Conservation (phyloP, 2,329 filamentous ascomycete genomes). For the Trichoderma oligosporum region DNA sequence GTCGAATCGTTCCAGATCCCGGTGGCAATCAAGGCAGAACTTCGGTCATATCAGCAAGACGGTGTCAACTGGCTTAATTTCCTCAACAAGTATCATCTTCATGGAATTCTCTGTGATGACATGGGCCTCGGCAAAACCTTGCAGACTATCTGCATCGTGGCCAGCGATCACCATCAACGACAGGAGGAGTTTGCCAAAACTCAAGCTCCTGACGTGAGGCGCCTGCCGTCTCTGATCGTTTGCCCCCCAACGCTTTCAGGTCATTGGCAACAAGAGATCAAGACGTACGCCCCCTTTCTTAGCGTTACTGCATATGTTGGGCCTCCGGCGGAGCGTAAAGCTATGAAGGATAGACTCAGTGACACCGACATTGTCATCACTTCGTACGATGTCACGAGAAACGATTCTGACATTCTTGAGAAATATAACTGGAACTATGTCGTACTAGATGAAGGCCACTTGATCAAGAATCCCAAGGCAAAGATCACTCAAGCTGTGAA, state of each 20-base stretch:
- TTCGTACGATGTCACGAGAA: slow-evolving; percentile 96
- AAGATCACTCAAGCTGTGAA: slow-evolving; percentile 96
- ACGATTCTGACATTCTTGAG: slow-evolving; percentile 81
- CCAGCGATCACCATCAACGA: slow-evolving; percentile 91
- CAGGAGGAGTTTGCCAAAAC: slow-evolving; percentile 87
- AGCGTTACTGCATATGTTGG: slow-evolving; percentile 88
- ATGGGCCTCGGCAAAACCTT: slow-evolving; percentile 98
- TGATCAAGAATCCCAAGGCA: slow-evolving; percentile 98
- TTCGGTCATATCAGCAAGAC: slow-evolving; percentile 96
- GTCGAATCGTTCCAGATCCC: slow-evolving; percentile 91
- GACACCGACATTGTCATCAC: slow-evolving; percentile 92
- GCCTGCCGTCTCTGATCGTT: slow-evolving; percentile 85
- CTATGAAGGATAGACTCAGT: slow-evolving; percentile 64
- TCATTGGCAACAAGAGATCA: slow-evolving; percentile 98
- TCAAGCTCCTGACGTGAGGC: slow-evolving; percentile 69
- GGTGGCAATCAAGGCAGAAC: slow-evolving; percentile 92
- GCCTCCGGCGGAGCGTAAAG: slow-evolving; percentile 73
- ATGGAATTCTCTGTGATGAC: slow-evolving; percentile 97
- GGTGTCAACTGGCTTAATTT: slow-evolving; percentile 99
- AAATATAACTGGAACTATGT: slow-evolving; percentile 95
- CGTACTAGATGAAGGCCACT: slow-evolving; percentile 91
- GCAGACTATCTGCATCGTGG: slow-evolving; percentile 95
- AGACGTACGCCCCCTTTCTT: slow-evolving; percentile 91
- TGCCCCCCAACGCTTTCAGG: slow-evolving; percentile 95
- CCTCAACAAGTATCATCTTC: slow-evolving; percentile 94